Evolutionary conservation across 1,284 basidiomycete genomes (phyloP), one percentile per base, ranked within the genome.

Genomic region (Cryptococcus hybrid): DNA sequence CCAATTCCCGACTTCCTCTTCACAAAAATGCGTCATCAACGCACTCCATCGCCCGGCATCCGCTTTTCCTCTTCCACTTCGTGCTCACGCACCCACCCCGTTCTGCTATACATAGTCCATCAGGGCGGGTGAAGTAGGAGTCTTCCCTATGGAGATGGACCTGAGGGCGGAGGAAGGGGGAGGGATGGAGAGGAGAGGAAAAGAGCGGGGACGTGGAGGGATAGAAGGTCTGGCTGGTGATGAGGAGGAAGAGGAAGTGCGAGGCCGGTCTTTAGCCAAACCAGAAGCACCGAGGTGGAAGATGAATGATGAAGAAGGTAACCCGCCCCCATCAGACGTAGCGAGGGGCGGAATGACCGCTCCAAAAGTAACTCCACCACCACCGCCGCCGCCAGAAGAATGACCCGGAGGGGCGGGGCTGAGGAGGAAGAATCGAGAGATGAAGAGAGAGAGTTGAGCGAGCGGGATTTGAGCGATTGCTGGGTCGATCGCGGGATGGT

Each of bases 41-140:
- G 70, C 50, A 51, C 62, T 63, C 71, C 75, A 78, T 24, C 74
- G 59, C 0, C 75, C 71, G 0, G 77, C 68, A 62, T 78, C 74
- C 24, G 72, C 75, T 30, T 68, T 67, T 15, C 68, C 70, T 42
- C 68, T 59, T 7, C 73, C 69, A 1, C 62, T 63, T 13, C 64
- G 56, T 0, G 69, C 66, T 77, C 78, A 79, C 2, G 76, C 76
- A 3, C 77, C 78, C 3, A 79, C 78, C 2, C 78, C 78, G 58
- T 79, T 79, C 78, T 1, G 75, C 75, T n/a, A 79, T 71, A 37
- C 78, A 78, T 49, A 79, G 67, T 2, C 75, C 71, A 52, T 75
- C 71, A 6, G 64, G 48, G 1, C 73, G 65, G 3, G 75, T 63
- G 48, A 78, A 79, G 61, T 77, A 79, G 1, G 77, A 73, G 60